These are phyloP conservation scores for Pogostemon cablin DNA, from an alignment of 257 asterid species.

Conservation along the genomic window DNA sequence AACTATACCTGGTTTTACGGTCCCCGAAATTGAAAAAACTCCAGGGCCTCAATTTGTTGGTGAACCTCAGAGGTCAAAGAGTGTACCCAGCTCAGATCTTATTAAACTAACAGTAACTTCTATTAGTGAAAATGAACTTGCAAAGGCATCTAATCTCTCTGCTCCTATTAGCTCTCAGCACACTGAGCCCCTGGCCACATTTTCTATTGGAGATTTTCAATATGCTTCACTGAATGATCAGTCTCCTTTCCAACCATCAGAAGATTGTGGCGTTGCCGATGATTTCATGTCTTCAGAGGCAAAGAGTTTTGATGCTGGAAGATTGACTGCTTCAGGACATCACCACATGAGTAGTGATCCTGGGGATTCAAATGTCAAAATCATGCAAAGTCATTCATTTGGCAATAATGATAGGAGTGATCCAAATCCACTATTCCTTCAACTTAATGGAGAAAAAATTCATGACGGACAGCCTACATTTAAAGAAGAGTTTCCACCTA, in stretches of 20 bases:
- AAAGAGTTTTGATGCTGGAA: constrained; percentile 38
- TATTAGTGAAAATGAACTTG: constrained; percentile 35
- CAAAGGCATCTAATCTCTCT: constrained; percentile 34
- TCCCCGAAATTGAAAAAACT: constrained; percentile 51
- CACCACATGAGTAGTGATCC: constrained; percentile 28
- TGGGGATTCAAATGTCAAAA: constrained; percentile 41
- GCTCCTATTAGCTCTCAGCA: constrained; percentile 40
- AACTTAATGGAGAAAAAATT: constrained; percentile 42
- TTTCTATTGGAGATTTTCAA: constrained; percentile 39
- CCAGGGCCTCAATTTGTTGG: constrained; percentile 49
- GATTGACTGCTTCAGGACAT: constrained; percentile 37
- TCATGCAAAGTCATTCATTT: constrained; percentile 36
- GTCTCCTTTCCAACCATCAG: constrained; percentile 40
- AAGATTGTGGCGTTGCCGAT: constrained; percentile 34
- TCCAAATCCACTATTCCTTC: constrained; percentile 40
- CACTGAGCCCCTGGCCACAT: constrained; percentile 39
- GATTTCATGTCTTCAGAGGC: constrained; percentile 31
- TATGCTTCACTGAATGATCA: constrained; percentile 40
- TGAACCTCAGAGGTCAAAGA: constrained; percentile 63
- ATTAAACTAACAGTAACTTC: constrained; percentile 36
- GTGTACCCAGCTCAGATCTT: constrained; percentile 55
- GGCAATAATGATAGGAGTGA: constrained; percentile 38
- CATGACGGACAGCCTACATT: constrained; percentile 44
- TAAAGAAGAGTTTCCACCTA: constrained; percentile 78
- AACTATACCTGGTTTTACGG: constrained; percentile 64